Base-by-base conservation (phyloP, 1,284 basidiomycete species). In the Pyrrhoderma noxium region DNA sequence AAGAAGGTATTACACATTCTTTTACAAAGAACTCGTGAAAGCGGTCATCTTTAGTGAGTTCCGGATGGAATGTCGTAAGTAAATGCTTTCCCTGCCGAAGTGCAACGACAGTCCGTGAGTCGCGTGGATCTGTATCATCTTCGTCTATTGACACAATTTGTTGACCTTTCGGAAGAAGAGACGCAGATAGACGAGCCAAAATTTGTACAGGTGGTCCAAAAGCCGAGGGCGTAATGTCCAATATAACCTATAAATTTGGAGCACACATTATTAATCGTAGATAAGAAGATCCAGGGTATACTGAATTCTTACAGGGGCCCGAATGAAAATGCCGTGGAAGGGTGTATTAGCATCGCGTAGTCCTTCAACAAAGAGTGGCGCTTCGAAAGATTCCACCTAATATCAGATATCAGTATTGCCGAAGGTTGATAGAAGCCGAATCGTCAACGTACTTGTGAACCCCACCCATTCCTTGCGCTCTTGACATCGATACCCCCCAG, bases 61-160 rank as follows among this genome's bases (percentile, higher is more conserved):
- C 95, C 0, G 95, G 95, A 63, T 98, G 95, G 72, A 98, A 98
- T 2, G 85, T 90, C 1, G 93, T 95, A 25, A 93, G 76, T 47
- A 98, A 71, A 62, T 93, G 84, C 37, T 74, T 74, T 16, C 93
- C 93, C 65, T 96, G 91, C 9, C 85, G 78, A 14, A 96, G 68
- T 21, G 93, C 94, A 45, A 98, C 94, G 54, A 91, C 79, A 7
- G 78, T 84, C 58, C 74, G 80, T 50, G 77, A 75, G 61, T 79
- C 83, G 21, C 61, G 60, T 1, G 64, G 63, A 58, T 76, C 69
- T 1, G 67, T 66, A 54, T 71, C 65, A 50, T 62, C 68, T 53
- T 67, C 67, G 43, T 68, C 60, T 7, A 55, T 34, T 18, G 58
- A 43, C 1, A 62, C 56, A 9, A 61, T 61, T 8, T 65, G 60